Evolutionary conservation across 2,329 filamentous ascomycete genomes (phyloP), one percentile per base, ranked within the genome.

Genomic region (Graphilbum ipis-grandicollis): DNA sequence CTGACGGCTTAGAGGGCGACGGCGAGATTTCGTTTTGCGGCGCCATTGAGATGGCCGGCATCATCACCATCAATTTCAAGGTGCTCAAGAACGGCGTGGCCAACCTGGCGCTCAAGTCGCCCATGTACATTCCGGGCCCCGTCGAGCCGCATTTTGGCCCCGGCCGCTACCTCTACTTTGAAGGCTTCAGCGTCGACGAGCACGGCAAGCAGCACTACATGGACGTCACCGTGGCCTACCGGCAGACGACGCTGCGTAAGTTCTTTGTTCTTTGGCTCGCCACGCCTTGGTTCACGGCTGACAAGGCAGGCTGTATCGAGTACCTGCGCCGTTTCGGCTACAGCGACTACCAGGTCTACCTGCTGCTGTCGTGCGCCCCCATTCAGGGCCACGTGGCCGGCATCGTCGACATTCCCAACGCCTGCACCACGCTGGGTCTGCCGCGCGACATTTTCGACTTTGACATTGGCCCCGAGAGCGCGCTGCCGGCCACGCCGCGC

Each of bases 371-470:
- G 14, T 90, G 82, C 52, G 85, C 85, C 0, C 85, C 86, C 0
- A 69, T 93, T 5, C 80, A 92, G 54, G 86, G 86, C 0, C 82
- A 92, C 50, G 71, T 93, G 36, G 86, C 84, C 2, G 85, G 86
- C 0, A 79, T 93, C 39, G 85, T 93, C 9, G 84, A 93, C 54
- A 82, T 93, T 34, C 85, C 85, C 0, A 93, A 93, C 52, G 82
- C 80, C 0, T 93, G 86, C 51, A 93, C 85, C 4, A 93, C 86
- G 0, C 62, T 93, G 41, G 85, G 84, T 0, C 52, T 93, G 37
- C 86, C 86, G 1, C 83, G 93, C 65, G 86, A 93, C 57, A 92
- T 94, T 37, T 94, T 94, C 49, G 82, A 90, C 50, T 93, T 94
- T 56, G 85, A 93, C 52, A 88, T 93, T 46, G 71, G 74, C 33